These are phyloP conservation scores for Phyllostachys edulis DNA, from an alignment of 176 grass and related monocot species.

Conservation along the genomic window DNA sequence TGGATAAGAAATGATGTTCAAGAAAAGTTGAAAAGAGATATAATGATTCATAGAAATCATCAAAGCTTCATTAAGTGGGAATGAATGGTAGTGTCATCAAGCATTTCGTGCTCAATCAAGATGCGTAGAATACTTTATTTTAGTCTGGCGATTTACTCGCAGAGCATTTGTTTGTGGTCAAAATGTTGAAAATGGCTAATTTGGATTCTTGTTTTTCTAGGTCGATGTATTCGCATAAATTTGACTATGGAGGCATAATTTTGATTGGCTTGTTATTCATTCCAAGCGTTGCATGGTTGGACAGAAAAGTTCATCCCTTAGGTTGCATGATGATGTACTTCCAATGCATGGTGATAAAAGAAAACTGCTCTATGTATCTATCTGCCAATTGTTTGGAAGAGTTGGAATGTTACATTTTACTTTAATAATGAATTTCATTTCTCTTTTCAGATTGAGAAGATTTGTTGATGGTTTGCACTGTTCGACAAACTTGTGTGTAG, in stretches of 20 bases:
- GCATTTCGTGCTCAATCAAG: slow-evolving; percentile 97
- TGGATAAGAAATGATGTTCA: slow-evolving; percentile 86
- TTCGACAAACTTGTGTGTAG: too few species aligned
- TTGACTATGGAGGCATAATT: too few species aligned
- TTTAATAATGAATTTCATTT: too few species aligned
- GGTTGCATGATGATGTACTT: slow-evolving; percentile 36
- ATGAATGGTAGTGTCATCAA: slow-evolving; percentile 96
- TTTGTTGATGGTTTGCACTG: too few species aligned
- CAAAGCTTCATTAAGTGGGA: slow-evolving; percentile 79
- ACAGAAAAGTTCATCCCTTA: not conserved
- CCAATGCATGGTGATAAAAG: slow-evolving; percentile 40
- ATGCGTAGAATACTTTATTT: slow-evolving; percentile 48
- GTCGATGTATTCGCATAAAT: too few species aligned
- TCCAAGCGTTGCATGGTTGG: slow-evolving; percentile 15
- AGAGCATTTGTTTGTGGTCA: slow-evolving; percentile 1
- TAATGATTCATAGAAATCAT: slow-evolving; percentile 83
- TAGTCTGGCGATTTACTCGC: not conserved
- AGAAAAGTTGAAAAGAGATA: slow-evolving; percentile 85
- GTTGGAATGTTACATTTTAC: too few species aligned
- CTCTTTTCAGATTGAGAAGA: too few species aligned
- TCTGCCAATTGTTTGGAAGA: too few species aligned
- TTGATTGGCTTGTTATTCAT: too few species aligned
- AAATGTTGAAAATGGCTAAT: too few species aligned
- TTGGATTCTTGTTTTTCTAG: too few species aligned
- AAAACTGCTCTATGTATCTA: too few species aligned